Evolutionary conservation across 2,329 filamentous ascomycete genomes (phyloP), one percentile per base, ranked within the genome.

Genomic region (Blumeria hordei): DNA sequence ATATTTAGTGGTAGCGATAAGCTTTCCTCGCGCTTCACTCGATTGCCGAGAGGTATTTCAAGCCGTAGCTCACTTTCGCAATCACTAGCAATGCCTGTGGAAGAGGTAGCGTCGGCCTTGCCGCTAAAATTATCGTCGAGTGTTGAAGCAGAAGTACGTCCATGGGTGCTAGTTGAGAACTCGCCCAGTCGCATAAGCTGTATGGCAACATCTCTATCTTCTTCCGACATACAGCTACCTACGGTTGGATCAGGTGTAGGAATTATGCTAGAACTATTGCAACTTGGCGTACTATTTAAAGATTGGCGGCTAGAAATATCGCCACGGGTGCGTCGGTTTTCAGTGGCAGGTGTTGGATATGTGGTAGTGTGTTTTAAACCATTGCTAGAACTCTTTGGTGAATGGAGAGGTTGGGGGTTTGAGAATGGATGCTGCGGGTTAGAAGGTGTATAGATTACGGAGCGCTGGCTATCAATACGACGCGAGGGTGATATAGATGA

Each of bases 181-280:
- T 95, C 88, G 49, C 92, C 88, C 55, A 98, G 77, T 62, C 90
- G 84, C 81, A 98, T 96, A 64, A 98, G 74, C 70, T 96, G 92
- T 65, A 95, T 82, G 56, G 92, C 92, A 58, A 96, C 92, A 69
- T 98, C 92, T 65, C 82, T 82, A 62, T 82, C 78, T 68, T 98
- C 92, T 66, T 98, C 92, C 12, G 90, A 96, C 68, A 98, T 90
- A 67, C 87, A 93, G 69, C 90, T 96, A 55, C 86, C 86, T 62
- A 96, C 85, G 11, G 92, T 98, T n/a, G 90, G 90, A 63, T 96
- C 92, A 32, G 92, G 92, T 1, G 92, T 98, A 18, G 88, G 88
- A 59, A 95, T 72, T 61, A 93, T 77, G 55, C 81, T 80, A 59
- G 72, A 66, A 53, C 66, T 69, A 52, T 70, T 67, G 59, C 71